Conservation (phyloP, 1,284 basidiomycete genomes). For the Malassezia equina region DNA sequence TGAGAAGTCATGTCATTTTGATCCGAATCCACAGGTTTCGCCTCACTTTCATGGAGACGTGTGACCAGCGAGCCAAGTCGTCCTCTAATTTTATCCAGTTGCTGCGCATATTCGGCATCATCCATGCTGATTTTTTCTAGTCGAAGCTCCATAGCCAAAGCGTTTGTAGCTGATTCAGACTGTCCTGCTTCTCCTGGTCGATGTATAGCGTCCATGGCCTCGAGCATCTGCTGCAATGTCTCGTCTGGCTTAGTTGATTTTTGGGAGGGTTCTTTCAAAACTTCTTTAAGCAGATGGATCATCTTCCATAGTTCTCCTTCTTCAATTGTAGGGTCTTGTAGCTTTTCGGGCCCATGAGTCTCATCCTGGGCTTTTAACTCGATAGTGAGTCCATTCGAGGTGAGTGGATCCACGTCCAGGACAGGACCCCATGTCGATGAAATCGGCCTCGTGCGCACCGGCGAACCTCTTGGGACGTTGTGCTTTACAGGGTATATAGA, state of each 20-base stretch:
- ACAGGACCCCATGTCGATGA: not conserved
- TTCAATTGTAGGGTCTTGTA: not conserved
- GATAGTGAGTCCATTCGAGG: not conserved
- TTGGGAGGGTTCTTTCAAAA: not conserved
- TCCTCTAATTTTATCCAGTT: conserved; percentile 6
- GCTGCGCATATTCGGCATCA: conserved; percentile 14
- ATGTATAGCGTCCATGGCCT: not conserved
- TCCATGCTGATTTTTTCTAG: conserved; percentile 12
- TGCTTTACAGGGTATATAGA: conserved; percentile 4
- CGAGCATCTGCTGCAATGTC: not conserved
- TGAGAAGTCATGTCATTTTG: not conserved
- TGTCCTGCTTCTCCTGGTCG: not conserved
- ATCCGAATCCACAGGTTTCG: not conserved
- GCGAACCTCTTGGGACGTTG: not conserved
- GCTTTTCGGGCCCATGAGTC: not conserved
- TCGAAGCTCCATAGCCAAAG: not conserved
- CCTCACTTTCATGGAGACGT: not conserved
- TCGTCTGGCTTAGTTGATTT: not conserved
- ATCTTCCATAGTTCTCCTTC: conserved; percentile 2
- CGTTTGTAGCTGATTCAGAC: not conserved
- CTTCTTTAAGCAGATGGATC: conserved; percentile 1
- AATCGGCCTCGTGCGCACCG: not conserved
- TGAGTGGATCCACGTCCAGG: not conserved
- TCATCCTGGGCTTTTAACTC: not conserved
- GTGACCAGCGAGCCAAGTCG: conserved; percentile 10